Evolutionary conservation across 2,329 filamentous ascomycete species (phyloP), one percentile per base, ranked within the genome.

Genomic region (Byssochlamys sp.): DNA sequence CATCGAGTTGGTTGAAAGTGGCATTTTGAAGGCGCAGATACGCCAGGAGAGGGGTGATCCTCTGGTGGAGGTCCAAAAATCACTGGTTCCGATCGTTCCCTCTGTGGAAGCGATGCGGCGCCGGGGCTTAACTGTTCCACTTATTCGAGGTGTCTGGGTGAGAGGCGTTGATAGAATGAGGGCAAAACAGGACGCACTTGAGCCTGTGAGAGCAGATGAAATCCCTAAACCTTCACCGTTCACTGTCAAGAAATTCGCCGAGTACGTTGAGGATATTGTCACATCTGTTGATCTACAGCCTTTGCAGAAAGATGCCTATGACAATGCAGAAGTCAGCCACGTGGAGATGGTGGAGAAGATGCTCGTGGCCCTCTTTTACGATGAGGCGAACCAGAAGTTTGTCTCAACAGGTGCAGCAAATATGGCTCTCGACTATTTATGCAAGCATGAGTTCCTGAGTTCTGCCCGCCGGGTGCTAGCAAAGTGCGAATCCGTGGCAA

Each of bases 401-500:
- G 59, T 77, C 11, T 77, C 75, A 9, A 69, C 71, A n/a, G 64
- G 68, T 25, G 74, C 76, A n/a, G 66, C 74, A 57, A 77, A 77
- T 58, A 61, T 57, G 11, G 73, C 75, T 7, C 62, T 79, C 51
- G 60, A 60, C 24, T 79, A 67, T 58, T 67, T 77, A 48, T 67
- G 71, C 57, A 61, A 68, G 3, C 59, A 69, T 51, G 67, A 72
- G 33, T 65, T 67, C 29, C 63, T 75, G 26, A 52, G 58, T 3
- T 60, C 65, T 54, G 70, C 71, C 12, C 69, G 69, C 35, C 35
- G 57, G 1, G 60, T 79, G 5, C 73, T 77, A 53, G 60, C 66
- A 14, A 63, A 56, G 14, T 69, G 72, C 58, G 69, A 75, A 54
- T 65, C 71, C 52, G 61, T 74, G 26, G 67, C 71, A 31, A 71